Evolutionary conservation across 495 filamentous ascomycete genomes (phyloP), one percentile per base, ranked within the genome.

Genomic region (Tuber microsphaerosporum): DNA sequence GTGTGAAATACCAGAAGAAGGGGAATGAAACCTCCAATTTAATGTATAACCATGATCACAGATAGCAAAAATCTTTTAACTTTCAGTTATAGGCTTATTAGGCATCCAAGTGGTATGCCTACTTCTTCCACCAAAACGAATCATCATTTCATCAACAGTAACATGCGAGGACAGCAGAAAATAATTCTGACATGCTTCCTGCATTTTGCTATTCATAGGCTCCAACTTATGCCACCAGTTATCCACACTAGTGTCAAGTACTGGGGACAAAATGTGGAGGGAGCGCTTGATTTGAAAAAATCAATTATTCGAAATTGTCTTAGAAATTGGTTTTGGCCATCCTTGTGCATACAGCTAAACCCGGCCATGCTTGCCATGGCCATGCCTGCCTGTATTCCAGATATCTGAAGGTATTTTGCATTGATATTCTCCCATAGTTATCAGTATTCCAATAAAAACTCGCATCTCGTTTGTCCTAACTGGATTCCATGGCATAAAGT

Each of bases 91-190:
- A 20, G 68, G 71, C 41, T 79, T 76, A 68, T 71, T 44, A 37
- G 46, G 72, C 69, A 79, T 77, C 16, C 74, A 77, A 0, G n/a
- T 70, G 14, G 73, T 77, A 74, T 79, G 37, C 20, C 65, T 37
- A 6, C 65, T 70, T 1, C 75, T 31, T 14, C 72, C 65, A 5
- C 26, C 72, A 26, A 69, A 77, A 9, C 16, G 0, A 31, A 79
- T 77, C 75, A 79, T 77, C 2, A 65, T 46, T 34, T 77, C 71
- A 61, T 74, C 69, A 14, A 74, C 70, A 0, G 69, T 71, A 9
- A 71, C n/a, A 44, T 72, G 72, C 0, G 48, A 65, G 1, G 71
- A 74, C 0, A 65, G 61, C 3, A 75, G 44, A 19, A 19, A 19
- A 17, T 75, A 75, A 31, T 61, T 10, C 34, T 78, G 73, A 46